These are phyloP conservation scores for Acorus calamus DNA, from an alignment of 106 monocot genomes.

Conservation along the genomic window DNA sequence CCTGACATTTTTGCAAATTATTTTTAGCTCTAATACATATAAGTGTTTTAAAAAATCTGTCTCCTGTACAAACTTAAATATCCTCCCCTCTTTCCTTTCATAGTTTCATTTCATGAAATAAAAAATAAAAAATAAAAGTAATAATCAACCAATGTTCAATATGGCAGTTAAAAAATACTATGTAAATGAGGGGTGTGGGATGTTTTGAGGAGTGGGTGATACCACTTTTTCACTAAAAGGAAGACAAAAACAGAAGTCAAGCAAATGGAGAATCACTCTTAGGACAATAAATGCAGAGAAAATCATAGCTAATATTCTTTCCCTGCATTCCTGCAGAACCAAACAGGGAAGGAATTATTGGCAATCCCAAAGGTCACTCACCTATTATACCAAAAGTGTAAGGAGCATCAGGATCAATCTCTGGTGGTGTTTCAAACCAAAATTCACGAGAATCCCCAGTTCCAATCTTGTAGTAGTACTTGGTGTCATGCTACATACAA, in stretches of 20 bases:
- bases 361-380: slow-evolving; percentile 12
- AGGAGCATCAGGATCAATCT: slow-evolving; percentile 59
- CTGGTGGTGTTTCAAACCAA: slow-evolving; percentile 82
- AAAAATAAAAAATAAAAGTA: too few species aligned
- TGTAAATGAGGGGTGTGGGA: not conserved
- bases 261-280: too few species aligned
- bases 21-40: too few species aligned
- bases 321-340: not conserved
- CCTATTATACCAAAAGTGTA: slow-evolving; percentile 96
- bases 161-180: not conserved
- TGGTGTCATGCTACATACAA: slow-evolving; percentile 52
- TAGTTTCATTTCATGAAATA: too few species aligned
- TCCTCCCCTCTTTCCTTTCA: too few species aligned
- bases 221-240: too few species aligned
- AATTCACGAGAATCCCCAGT: slow-evolving; percentile 63
- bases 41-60: too few species aligned
- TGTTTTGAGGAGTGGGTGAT: too few species aligned
- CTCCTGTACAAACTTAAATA: too few species aligned
- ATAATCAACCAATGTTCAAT: not conserved
- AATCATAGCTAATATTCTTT: not conserved
- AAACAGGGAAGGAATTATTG: too few species aligned
- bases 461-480: slow-evolving; percentile 89
- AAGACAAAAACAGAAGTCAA: too few species aligned
- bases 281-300: not conserved
- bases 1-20: too few species aligned